Base-by-base conservation (phyloP, 2,329 filamentous ascomycete species). In the Aaosphaeria arxii region DNA sequence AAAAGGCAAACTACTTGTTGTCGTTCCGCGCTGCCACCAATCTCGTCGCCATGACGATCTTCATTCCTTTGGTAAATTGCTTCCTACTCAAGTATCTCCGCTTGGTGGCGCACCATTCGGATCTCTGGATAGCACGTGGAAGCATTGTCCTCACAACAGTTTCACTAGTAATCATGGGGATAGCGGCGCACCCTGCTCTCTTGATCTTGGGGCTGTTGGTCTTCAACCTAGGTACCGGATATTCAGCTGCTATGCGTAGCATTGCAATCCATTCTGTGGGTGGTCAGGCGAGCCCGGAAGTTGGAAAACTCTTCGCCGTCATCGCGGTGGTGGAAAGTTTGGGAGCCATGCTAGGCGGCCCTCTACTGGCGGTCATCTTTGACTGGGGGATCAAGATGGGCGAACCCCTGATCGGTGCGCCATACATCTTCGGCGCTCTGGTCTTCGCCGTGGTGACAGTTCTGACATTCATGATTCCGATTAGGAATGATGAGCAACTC, bases 211-310 rank as follows among this genome's bases (percentile, higher is more conserved):
- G 65, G 3, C 59, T 79, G 40, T 62, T 78, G 9, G 47, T 78
- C 7, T 77, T 75, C 56, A 76, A 76, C 6, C 65, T 74, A 5
- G 76, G 77, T 6, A 74, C 74, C 0, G 77, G 77, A 1, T 77
- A 77, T 47, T 66, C 70, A 11, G 73, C 73, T 42, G 65, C 76
- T 1, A 73, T 75, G 48, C 71, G 76, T 5, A 74, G 74, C 1
- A 58, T 79, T 7, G 69, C 78, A 33, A 75, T 77, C 4, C 73
- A 75, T 5, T 64, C 77, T 6, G 72, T 79, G 11, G 69, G 75
- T 30, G 73, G 72, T 0, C 71, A 77, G 36, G 69, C 62, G 3
- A 67, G 63, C 13, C 63, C 62, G 1, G 53, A 79, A 45, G 73
- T 76, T 4, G 77, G 75, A 5, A 69, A 75, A 7, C 56, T 79